Base-by-base conservation (phyloP, 345 rosid species). In the Arabis hirsuta region DNA sequence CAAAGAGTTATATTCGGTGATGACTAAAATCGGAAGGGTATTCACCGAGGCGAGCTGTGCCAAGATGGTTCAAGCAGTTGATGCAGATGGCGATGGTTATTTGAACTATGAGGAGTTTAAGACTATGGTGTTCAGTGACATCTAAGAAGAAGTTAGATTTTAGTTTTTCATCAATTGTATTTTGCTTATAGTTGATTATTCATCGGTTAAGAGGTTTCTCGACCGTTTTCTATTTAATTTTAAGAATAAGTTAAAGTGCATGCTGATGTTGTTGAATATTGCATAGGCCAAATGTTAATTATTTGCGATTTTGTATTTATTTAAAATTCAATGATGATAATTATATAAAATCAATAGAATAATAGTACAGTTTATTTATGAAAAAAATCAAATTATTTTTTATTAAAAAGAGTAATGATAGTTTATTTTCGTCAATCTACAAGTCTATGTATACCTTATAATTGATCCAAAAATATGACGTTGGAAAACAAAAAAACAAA, bases 31-130 rank as follows among this genome's bases (percentile, higher is more conserved):
- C 39, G 39, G 39, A 36, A 7, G 39, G 39, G 39, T 36, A 36
- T 36, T 10, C 39, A 36, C 69, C 24, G 6, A 29, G 26, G 38
- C 42, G 58, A 53, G 14, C 0, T 52, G 34, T 61, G 61, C 34
- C 2, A 45, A 61, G 6, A 52, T 51, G 66, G 39, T 60, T 27
- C 51, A 3, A 50, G 67, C 31, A 8, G 60, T 9, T 7, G 74
- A 71, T 51, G 48, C n/a, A 41, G 24, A 71, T 59, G 43, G 45
- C 42, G 75, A 71, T 71, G 75, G 62, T 32, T 71, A 2, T 43
- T 29, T 71, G 43, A 31, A 43, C 43, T 71, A 29, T 43, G 62
- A 61, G 6, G 75, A 71, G 65, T 65, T 56, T 45, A 27, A n/a
- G 76, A 58, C 56, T 34, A 22, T 73, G 63, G 19, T 63, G 5